These are phyloP conservation scores for Gigaspora rosea DNA, from an alignment of 192 early-diverging fungal genomes.

Conservation along the genomic window DNA sequence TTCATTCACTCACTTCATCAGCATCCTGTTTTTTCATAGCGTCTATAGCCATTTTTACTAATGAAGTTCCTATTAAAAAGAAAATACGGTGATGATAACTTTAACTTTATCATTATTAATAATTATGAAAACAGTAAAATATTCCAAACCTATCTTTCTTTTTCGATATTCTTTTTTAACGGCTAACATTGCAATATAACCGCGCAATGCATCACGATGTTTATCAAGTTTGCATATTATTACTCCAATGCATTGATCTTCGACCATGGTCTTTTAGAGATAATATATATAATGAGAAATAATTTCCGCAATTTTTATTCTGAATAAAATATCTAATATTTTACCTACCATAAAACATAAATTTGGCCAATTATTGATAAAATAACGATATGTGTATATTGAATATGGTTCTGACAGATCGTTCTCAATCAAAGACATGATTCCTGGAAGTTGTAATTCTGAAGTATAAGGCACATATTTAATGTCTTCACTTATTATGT, in stretches of 20 bases:
- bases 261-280: constrained; percentile 23
- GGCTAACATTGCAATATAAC: constrained; percentile 98
- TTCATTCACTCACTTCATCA: constrained; percentile 69
- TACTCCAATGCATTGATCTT: constrained; percentile 71
- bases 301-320: not conserved
- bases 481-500: constrained; percentile 12
- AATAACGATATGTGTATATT: constrained; percentile 96
- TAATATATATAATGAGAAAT: not conserved
- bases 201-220: constrained; percentile 69
- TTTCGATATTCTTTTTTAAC: constrained; percentile 82
- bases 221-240: constrained; percentile 87
- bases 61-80: constrained; percentile 48
- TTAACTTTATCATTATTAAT: not conserved
- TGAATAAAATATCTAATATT: not conserved
- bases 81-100: not conserved
- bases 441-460: constrained; percentile 76
- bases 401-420: constrained; percentile 97
- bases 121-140: not conserved
- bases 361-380: constrained; percentile 89
- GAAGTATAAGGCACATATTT: constrained; percentile 66
- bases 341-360: constrained; percentile 76
- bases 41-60: constrained; percentile 74
- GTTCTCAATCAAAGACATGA: constrained; percentile 83
- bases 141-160: constrained; percentile 66
- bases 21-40: constrained; percentile 76